Evolutionary conservation across 2,329 filamentous ascomycete species (phyloP).

Genomic region (Raffaelea arxii): DNA sequence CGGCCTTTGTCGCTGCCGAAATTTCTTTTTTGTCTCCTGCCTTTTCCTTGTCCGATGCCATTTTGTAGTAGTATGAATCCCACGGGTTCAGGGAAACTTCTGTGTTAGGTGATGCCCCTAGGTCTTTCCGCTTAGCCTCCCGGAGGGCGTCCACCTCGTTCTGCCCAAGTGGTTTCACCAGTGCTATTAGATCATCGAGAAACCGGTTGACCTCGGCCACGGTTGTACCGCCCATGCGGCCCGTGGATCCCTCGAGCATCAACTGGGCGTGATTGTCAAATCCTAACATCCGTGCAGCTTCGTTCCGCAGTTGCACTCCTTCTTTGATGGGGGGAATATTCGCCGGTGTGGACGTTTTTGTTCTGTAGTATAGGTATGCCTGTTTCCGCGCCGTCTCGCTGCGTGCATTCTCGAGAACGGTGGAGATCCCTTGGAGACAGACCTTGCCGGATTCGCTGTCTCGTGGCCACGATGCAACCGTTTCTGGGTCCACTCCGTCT

Average conservation of each 20-base stretch:
- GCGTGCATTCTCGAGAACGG: constrained; percentile 64
- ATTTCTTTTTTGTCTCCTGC: too few species aligned
- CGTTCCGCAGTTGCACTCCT: constrained; percentile 62
- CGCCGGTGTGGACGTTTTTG: constrained; percentile 55
- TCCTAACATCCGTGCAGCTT: constrained; percentile 64
- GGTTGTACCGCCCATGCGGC: constrained; percentile 64
- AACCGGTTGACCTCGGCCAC: constrained; percentile 63
- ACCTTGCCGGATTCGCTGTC: constrained; percentile 54
- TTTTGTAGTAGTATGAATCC: constrained; percentile 74
- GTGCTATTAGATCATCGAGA: constrained; percentile 53
- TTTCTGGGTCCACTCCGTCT: constrained; percentile 63
- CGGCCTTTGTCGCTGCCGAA: too few species aligned
- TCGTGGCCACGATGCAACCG: constrained; percentile 56
- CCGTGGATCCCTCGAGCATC: constrained; percentile 74
- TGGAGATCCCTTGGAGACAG: constrained; percentile 75
- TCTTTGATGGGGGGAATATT: constrained; percentile 68
- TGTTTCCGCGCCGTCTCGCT: constrained; percentile 58
- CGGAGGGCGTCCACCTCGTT: constrained; percentile 64
- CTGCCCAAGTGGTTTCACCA: constrained; percentile 59
- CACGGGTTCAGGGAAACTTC: constrained; percentile 58
- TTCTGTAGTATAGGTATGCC: constrained; percentile 65
- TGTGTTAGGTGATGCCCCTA: constrained; percentile 49
- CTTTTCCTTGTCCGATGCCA: too few species aligned
- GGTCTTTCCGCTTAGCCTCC: constrained; percentile 51
- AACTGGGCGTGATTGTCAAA: constrained; percentile 69